Base-by-base conservation (phyloP, 352 stramenopile genomes). In the Blastocystis sp. region DNA sequence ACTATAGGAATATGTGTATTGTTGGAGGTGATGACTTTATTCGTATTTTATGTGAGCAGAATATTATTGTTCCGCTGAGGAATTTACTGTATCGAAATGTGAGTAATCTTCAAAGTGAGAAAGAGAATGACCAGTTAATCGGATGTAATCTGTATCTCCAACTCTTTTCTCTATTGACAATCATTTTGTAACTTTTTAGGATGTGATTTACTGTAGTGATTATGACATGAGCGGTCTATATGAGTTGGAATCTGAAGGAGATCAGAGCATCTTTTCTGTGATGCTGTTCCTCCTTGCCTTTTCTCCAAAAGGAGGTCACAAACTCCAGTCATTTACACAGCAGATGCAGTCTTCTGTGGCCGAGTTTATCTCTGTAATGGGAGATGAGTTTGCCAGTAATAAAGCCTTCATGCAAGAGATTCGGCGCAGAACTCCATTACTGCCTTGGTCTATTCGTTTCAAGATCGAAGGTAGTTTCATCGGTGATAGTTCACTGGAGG, bases 151-250 rank as follows among this genome's bases (percentile, higher is more conserved):
- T 81, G 13, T 81, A 81, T 40, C 54, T 33, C 13, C 70, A 81
- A 56, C 70, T 81, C 35, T 81, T 81, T 33, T 81, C 70, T 0
- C 70, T 81, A 0, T 56, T 81, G n/a, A 81, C 70, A 19, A 81
- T 81, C 4, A 33, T 81, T 42, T 64, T 81, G 70, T 81, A 24
- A 6, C 3, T 54, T 57, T 57, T 9, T 22, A 19, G 0, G 6
- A 22, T 60, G n/a, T 77, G 22, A 6, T 54, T n/a, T 57, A 13
- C 33, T 13, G 4, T 77, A 81, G 70, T 64, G 70, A 81, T 22
- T 81, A 81, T 64, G 70, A 81, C n/a, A 17, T 56, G 24, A 81
- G 70, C 5, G 70, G 70, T 40, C 37, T 81, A 1, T 81, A 42
- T 44, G 44, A 81, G 53, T 30, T 81, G 0, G 70, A 81, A 37